A percentile compares a stretch with the other conserved stretches of the same genome.
phyloP scores from a whole-genome alignment of 2,329 filamentous ascomycete species.

The Calonectria pauciramosa region DNA sequence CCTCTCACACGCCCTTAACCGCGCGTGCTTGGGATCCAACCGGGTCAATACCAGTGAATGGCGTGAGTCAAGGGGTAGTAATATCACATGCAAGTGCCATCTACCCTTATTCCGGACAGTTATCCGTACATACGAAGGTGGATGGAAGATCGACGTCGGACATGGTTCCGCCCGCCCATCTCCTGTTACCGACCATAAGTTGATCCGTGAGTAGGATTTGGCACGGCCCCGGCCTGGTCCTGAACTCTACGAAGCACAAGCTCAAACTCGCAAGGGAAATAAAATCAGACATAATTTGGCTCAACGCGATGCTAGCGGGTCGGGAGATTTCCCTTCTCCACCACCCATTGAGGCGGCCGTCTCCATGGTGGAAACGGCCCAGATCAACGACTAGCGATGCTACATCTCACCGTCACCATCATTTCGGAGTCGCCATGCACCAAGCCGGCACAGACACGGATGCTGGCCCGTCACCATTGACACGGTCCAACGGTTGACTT shows the following conservation, averaged over 20 bases:
- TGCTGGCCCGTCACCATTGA: not conserved
- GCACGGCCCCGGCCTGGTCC: not conserved
- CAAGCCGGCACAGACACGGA: slow-evolving; percentile 4
- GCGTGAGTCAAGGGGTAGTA: not conserved
- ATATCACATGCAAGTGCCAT: slow-evolving; percentile 16
- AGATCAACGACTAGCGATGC: not conserved
- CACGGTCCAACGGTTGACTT: not conserved
- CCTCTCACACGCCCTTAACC: not conserved
- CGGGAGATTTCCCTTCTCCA: slow-evolving; percentile 8
- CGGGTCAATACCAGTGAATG: not conserved
- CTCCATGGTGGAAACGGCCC: slow-evolving; percentile 12
- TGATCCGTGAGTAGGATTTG: slow-evolving; percentile 18
- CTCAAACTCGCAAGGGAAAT: slow-evolving; percentile 6
- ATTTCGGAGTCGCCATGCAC: slow-evolving; percentile 5
- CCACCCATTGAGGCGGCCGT: not conserved
- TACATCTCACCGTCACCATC: slow-evolving; percentile 3
- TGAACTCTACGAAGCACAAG: slow-evolving; percentile 1
- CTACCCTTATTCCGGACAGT: not conserved
- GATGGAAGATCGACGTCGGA: slow-evolving; percentile 22
- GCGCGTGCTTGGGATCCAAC: not conserved
- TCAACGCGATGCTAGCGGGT: not conserved
- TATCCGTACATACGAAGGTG: slow-evolving; percentile 1
- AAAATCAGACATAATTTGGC: slow-evolving; percentile 10
- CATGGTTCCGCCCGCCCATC: slow-evolving; percentile 12
- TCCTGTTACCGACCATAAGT: slow-evolving; percentile 6